phyloP scores from a whole-genome alignment of 768 basidiomycete species.

The Lactarius psammicola region DNA sequence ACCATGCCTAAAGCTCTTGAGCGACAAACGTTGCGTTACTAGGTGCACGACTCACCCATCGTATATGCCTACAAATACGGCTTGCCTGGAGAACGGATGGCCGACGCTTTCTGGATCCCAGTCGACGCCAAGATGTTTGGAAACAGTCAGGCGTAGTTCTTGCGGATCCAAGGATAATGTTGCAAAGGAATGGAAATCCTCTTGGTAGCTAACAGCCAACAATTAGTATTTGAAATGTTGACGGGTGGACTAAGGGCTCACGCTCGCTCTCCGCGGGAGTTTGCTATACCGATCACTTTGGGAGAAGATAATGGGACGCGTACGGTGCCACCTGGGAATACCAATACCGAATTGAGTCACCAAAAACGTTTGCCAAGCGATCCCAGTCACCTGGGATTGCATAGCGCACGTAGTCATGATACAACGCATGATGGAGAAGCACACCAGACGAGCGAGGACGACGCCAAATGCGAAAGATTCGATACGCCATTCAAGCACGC shows the following conservation, averaged over 20 bases:
- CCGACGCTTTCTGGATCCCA: slow-evolving; percentile 66
- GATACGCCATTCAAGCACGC: slow-evolving; percentile 21
- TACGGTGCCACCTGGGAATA: slow-evolving; percentile 52
- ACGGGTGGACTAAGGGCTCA: slow-evolving; percentile 34
- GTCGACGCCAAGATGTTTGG: slow-evolving; percentile 57
- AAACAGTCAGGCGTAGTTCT: slow-evolving; percentile 65
- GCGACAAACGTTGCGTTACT: background rate
- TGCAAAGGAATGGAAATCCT: slow-evolving; percentile 80
- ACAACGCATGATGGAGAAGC: slow-evolving; percentile 34
- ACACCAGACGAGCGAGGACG: background rate
- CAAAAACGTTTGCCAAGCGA: background rate
- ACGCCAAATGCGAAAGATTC: slow-evolving; percentile 6
- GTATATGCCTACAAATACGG: slow-evolving; percentile 85
- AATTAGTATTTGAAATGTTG: slow-evolving; percentile 20
- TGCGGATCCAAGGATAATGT: slow-evolving; percentile 72
- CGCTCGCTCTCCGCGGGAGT: slow-evolving; percentile 75
- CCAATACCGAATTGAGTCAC: slow-evolving; percentile 19
- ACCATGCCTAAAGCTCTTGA: slow-evolving; percentile 64
- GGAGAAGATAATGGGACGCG: slow-evolving; percentile 73
- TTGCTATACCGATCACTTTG: slow-evolving; percentile 73
- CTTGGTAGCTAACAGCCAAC: slow-evolving; percentile 64
- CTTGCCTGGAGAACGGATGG: slow-evolving; percentile 65
- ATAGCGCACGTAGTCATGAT: slow-evolving; percentile 71
- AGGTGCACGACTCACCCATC: slow-evolving; percentile 64
- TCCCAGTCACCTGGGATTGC: slow-evolving; percentile 41